Evolutionary conservation across 345 rosid genomes (phyloP), one percentile per base, ranked within the genome.

Genomic region (Crucihimalaya himalaica): DNA sequence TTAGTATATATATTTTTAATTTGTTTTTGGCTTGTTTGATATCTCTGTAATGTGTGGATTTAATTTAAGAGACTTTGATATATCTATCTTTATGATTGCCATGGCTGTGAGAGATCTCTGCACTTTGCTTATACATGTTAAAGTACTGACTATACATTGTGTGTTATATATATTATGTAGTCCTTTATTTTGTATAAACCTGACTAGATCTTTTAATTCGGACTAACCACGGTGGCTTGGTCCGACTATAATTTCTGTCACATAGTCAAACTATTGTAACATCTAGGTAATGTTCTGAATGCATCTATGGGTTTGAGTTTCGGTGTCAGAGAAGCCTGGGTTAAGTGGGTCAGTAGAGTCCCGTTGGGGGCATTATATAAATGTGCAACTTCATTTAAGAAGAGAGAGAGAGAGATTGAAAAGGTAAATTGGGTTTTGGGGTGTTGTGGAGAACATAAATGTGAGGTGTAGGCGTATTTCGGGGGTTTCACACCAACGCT

Each of bases 401-500:
- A 37, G n/a, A 48, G 25, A 35, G 45, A 47, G 13, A 43, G 55
- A 58, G 27, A 35, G 45, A 47, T 21, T 7, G 27, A 23, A 45
- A 59, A 29, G 18, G 13, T n/a, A 56, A 28, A 14, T 40, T 46
- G 52, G 10, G 43, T 45, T 64, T 56, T 71, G 72, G 80, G 31
- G 48, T 48, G 18, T 64, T 39, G 72, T 15, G 71, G 52, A 46
- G 58, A 69, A 45, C 43, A 64, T 43, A 47, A 71, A 64, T 62
- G 75, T 37, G 63, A 57, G 77, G 73, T 77, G 64, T 9, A 66
- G 81, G n/a, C 77, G 81, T 77, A 63, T 58, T 58, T 71, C 77
- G 73, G 81, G 81, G 81, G 76, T 77, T n/a, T 77, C 68, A 65
- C 72, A 66, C 20, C n/a, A 71, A 47, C 52, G n/a, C 2, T 68